phyloP scores from a whole-genome alignment of 495 filamentous ascomycete genomes.

The Neurospora intermedia region DNA sequence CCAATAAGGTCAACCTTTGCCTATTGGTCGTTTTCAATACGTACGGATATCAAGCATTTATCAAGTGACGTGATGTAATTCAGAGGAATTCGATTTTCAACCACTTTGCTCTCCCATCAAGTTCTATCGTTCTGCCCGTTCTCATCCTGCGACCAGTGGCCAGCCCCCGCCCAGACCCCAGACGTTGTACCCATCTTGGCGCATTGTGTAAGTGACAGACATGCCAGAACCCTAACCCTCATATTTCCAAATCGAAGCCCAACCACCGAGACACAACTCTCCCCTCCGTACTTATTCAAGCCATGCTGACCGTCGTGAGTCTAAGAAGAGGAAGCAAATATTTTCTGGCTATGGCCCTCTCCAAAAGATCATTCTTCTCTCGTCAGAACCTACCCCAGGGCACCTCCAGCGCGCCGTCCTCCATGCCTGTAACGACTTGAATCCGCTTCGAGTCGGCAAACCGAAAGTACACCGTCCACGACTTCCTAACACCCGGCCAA shows the following conservation, averaged over 20 bases:
- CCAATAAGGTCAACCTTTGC: not conserved
- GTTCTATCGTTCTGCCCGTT: not conserved
- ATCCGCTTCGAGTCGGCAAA: conserved; percentile 13
- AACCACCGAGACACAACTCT: not conserved
- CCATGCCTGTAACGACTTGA: conserved; percentile 20
- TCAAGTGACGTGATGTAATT: not conserved
- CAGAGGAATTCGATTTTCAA: not conserved
- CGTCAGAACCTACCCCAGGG: conserved; percentile 11
- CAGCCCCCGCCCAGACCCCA: no score
- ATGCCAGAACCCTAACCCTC: not conserved
- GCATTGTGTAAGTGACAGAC: not conserved
- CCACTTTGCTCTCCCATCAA: not conserved
- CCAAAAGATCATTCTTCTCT: not conserved
- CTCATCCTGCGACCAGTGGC: not conserved
- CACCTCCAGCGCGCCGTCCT: conserved; percentile 17
- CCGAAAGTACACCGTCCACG: conserved; percentile 18
- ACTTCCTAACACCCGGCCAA: conserved; percentile 15
- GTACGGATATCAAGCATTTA: not conserved
- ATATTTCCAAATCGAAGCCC: not conserved
- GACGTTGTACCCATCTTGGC: no score
- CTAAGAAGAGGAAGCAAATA: not conserved
- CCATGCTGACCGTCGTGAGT: not conserved
- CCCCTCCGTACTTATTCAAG: not conserved
- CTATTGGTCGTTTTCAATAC: not conserved
- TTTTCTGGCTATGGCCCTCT: not conserved